Base-by-base conservation (phyloP, 2,329 filamentous ascomycete species). In the Zymoseptoria crescenta region DNA sequence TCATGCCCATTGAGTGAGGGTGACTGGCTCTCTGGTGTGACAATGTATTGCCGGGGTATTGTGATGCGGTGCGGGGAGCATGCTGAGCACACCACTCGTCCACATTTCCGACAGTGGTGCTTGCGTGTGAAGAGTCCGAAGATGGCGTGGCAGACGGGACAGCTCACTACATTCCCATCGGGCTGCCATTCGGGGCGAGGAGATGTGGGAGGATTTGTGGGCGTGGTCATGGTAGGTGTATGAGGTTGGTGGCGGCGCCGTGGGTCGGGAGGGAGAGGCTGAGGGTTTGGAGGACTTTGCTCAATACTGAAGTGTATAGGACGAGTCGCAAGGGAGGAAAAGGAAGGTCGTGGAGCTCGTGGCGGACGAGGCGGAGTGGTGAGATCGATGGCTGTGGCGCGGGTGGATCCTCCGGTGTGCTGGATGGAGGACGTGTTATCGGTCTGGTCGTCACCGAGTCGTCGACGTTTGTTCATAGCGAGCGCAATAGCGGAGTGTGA, bases 51-150 rank as follows among this genome's bases (percentile, higher is more conserved):
- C 64, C 92, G 84, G 0, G 93, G 93, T 63, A 97, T 96, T 3
- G 89, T 96, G 70, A 97, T 97, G 62, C 91, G 85, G 74, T 97
- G 93, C 3, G 93, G 93, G 2, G 93, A 96, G 76, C 93, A 97
- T 20, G 85, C 81, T 59, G 87, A 86, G 74, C 93, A 97, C 24
- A 97, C 93, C 8, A 97, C 92, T 62, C 91, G 81, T 52, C 93
- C 93, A 72, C 93, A 97, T 82, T 96, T 96, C 66, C 92, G 84
- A 80, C 93, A 97, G 72, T 97, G 93, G 75, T 97, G 93, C 72
- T 95, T 95, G 63, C 93, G 82, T 70, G 90, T 86, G 76, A 91
- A 90, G 67, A 96, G 87, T 71, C 84, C 89, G 70, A 97, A 97
- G 53, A 86, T 83, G 0, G 83, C 83, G 56, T 80, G 78, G 71